These are phyloP conservation scores for Oryza officinalis DNA, from an alignment of 176 grass and related monocot genomes.

Conservation along the genomic window DNA sequence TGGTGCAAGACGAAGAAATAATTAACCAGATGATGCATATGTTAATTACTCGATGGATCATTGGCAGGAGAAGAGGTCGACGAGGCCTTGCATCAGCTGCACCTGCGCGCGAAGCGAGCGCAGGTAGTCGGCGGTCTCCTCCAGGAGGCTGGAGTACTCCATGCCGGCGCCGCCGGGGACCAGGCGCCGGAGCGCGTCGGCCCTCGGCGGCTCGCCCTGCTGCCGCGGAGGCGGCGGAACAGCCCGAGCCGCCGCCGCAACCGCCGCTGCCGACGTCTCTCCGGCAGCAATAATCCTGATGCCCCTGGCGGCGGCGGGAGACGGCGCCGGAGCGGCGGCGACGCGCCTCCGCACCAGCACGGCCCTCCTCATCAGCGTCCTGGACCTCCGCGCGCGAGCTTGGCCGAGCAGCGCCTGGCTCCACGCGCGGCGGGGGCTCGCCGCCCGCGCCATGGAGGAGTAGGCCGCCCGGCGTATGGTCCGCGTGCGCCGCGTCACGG, in stretches of 20 bases:
- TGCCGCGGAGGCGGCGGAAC: neutral
- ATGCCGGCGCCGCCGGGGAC: slow-evolving; percentile 71
- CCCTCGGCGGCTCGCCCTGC: slow-evolving; percentile 50
- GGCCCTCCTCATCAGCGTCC: slow-evolving; percentile 11
- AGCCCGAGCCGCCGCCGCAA: neutral
- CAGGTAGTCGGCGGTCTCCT: slow-evolving; percentile 89
- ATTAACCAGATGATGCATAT: slow-evolving; percentile 40
- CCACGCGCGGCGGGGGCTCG: slow-evolving; percentile 47
- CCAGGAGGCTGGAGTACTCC: slow-evolving; percentile 83
- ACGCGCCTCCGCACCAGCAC: slow-evolving; percentile 41
- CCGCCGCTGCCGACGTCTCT: neutral
- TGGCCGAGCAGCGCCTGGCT: slow-evolving; percentile 61
- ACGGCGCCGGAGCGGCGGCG: neutral
- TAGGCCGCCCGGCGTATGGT: slow-evolving; percentile 71
- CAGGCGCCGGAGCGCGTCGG: slow-evolving; percentile 57
- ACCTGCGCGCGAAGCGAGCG: slow-evolving; percentile 69
- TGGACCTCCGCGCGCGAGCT: slow-evolving; percentile 31
- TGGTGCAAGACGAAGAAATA: slow-evolving; percentile 43
- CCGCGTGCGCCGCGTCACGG: slow-evolving; percentile 44
- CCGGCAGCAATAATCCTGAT: neutral
- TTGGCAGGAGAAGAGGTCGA: slow-evolving; percentile 64
- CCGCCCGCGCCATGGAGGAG: slow-evolving; percentile 64
- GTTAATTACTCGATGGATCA: slow-evolving; percentile 41
- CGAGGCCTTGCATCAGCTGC: slow-evolving; percentile 83
- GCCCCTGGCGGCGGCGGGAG: neutral